Evolutionary conservation across 2,329 filamentous ascomycete genomes (phyloP).

Genomic region (Trichoderma sp.): DNA sequence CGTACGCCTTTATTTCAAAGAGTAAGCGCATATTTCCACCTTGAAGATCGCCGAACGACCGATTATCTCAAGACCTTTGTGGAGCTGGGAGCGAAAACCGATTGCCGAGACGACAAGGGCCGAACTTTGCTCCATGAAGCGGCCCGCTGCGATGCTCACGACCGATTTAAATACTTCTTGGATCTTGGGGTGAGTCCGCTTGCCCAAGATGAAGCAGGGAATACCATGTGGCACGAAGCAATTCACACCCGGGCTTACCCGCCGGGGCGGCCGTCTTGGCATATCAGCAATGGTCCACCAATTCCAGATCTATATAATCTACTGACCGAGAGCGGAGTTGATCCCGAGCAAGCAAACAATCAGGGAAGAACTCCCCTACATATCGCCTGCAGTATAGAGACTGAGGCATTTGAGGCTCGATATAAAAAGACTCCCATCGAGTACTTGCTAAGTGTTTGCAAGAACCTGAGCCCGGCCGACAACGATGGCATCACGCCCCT

Average conservation of each 20-base stretch:
- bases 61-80: constrained; percentile 17
- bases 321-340: constrained; percentile 20
- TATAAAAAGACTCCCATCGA: neutral
- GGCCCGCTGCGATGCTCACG: neutral
- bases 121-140: constrained; percentile 24
- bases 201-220: constrained; percentile 23
- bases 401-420: neutral
- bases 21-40: no score
- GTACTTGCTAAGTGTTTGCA: neutral
- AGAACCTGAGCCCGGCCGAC: constrained; percentile 5
- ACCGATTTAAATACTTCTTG: constrained; percentile 3
- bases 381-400: constrained; percentile 7
- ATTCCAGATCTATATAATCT: constrained; percentile 13
- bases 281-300: neutral
- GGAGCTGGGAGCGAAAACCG: constrained; percentile 20
- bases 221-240: constrained; percentile 25
- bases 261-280: no score
- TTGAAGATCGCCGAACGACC: no score
- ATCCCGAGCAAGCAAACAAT: constrained; percentile 22
- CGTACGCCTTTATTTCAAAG: constrained; percentile 21
- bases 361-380: constrained; percentile 26
- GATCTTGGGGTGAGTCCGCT: constrained; percentile 17
- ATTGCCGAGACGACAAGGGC: constrained; percentile 20
- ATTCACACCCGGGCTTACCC: constrained; percentile 6
- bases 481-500: constrained; percentile 26